Evolutionary conservation across 192 early-diverging fungal species (phyloP), one percentile per base, ranked within the genome.

Genomic region (Umbelopsis sp.): DNA sequence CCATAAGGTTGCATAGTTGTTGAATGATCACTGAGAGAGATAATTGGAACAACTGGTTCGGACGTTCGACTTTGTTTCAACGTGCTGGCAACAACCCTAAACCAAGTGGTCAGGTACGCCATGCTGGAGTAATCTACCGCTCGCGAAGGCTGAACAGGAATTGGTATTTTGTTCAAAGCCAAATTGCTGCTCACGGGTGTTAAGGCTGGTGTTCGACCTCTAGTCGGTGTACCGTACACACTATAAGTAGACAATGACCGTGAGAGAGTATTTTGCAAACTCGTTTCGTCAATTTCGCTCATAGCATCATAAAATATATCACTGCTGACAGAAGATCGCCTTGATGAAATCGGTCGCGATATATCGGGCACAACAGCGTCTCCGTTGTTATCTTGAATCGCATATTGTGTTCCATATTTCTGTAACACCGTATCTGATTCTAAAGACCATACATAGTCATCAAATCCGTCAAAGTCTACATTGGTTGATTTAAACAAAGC

Each of bases 401-500:
- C 44, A 51, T 38, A 26, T 1, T 66, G 66, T 16, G 54, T 29
- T n/a, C 66, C 76, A 52, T 77, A 73, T 11, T 51, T 49, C 17
- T 77, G 66, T 26, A 77, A 54, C 31, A 73, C 66, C 36, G 10
- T 29, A 44, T 77, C 76, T 4, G 14, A 50, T 32, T 65, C 71
- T 12, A 62, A 14, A 24, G 52, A 34, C 71, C 71, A 77, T 6
- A 45, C 29, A 45, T 68, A 73, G 0, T 72, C 71, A 44, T 77
- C 76, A n/a, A 3, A 49, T 25, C 76, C 76, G 16, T 71, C 76
- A 12, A 77, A 32, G 34, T 47, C 76, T 77, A 65, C 6, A 32
- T 20, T 16, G 24, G 8, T 12, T 12, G 29, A 34, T 21, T 34
- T 53, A 20, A n/a, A 16, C 4, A 16, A 4, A n/a, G 5, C 16